phyloP scores from a whole-genome alignment of 179 eudicot species.

The Drosera spatulata region DNA sequence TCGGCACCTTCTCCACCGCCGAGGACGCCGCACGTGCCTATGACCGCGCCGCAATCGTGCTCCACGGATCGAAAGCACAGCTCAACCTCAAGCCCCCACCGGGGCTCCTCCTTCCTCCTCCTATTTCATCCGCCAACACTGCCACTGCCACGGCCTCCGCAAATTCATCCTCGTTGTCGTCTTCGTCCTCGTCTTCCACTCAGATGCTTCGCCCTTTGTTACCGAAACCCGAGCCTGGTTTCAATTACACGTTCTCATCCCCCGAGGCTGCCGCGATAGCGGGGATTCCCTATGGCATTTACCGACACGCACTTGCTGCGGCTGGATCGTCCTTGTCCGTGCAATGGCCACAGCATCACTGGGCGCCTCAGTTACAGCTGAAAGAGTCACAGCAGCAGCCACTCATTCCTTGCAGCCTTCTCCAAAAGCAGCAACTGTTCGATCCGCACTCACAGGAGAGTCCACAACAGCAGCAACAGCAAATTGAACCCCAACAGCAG shows the following conservation, averaged over 20 bases:
- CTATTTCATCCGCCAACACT: background rate
- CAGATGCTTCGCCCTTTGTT: constrained; percentile 58
- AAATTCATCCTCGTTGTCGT: constrained; percentile 1
- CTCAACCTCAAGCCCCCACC: constrained; percentile 52
- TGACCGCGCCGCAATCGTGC: constrained; percentile 76
- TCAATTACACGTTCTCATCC: constrained; percentile 18
- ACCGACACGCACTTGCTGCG: constrained; percentile 3
- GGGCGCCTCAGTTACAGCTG: background rate
- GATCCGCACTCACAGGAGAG: too few relatives aligned
- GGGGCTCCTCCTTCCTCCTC: too few relatives aligned
- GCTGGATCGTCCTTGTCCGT: background rate
- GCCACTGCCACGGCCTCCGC: background rate
- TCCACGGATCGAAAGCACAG: constrained; percentile 75
- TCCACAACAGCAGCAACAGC: background rate
- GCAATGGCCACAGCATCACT: background rate
- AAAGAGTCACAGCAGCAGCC: too few relatives aligned
- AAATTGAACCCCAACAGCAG: background rate
- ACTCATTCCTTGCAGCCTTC: too few relatives aligned
- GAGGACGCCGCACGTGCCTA: constrained; percentile 95
- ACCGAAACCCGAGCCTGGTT: constrained; percentile 41
- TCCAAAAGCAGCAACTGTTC: too few relatives aligned
- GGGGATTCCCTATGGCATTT: constrained; percentile 12
- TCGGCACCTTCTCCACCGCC: constrained; percentile 88
- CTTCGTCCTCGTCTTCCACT: constrained; percentile 13
- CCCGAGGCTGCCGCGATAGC: constrained; percentile 1